Percentiles rank a stretch among this genome's conserved stretches.
These are phyloP conservation scores for Dinochytrium kinnereticum DNA, from an alignment of 371 early-diverging fungal genomes.

Conservation along the genomic window DNA sequence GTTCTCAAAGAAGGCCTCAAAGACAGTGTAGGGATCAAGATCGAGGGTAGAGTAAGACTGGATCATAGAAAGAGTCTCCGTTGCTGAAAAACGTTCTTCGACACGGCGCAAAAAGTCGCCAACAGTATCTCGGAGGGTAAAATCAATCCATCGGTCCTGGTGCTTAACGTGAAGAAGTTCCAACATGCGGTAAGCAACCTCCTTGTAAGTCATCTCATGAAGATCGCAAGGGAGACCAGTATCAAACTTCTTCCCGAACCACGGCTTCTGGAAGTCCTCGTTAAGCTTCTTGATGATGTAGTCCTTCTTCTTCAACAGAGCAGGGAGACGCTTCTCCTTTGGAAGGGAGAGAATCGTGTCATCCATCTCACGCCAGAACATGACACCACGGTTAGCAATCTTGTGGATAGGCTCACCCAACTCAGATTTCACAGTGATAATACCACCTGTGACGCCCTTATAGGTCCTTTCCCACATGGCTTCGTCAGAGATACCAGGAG, in stretches of 20 bases:
- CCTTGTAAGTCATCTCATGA: constrained; percentile 87
- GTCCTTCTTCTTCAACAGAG: constrained; percentile 84
- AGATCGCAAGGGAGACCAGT: constrained; percentile 52
- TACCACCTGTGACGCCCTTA: constrained; percentile 87
- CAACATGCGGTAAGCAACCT: constrained; percentile 83
- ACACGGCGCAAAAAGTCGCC: constrained; percentile 89
- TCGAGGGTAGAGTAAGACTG: constrained; percentile 76
- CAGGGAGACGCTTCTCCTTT: constrained; percentile 84
- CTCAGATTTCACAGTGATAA: constrained; percentile 93
- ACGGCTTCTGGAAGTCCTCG: constrained; percentile 90
- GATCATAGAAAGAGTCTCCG: constrained; percentile 63
- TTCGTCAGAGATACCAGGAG: constrained; percentile 83
- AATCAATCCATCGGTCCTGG: constrained; percentile 87
- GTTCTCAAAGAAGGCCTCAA: constrained; percentile 76
- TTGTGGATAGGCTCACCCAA: constrained; percentile 97
- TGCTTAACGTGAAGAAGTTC: constrained; percentile 82
- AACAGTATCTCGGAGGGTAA: constrained; percentile 77
- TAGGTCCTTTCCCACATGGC: constrained; percentile 93
- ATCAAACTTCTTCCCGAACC: constrained; percentile 89
- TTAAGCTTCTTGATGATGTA: constrained; percentile 92
- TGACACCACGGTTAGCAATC: constrained; percentile 93
- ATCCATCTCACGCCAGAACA: constrained; percentile 95
- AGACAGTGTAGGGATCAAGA: constrained; percentile 65
- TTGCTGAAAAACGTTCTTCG: constrained; percentile 87
- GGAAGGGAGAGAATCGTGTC: constrained; percentile 89